Conservation (phyloP, 257 asterid genomes). For the Coffea eugenioides region DNA sequence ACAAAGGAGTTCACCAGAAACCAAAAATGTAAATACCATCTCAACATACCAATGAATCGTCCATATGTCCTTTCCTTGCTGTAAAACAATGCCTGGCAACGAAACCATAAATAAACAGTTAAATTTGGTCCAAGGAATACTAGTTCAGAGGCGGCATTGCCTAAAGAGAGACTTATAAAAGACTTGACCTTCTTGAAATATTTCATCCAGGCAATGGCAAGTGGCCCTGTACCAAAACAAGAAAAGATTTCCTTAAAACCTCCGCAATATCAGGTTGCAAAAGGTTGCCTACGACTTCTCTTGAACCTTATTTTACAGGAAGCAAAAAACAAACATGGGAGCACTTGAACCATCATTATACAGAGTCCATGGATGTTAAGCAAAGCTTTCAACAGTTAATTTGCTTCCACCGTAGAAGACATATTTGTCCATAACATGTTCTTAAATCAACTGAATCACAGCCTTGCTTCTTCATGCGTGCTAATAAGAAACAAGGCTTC, state of each 20-base stretch:
- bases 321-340: background rate
- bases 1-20: background rate
- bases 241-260: background rate
- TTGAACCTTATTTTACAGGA: background rate
- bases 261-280: background rate
- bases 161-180: constrained; percentile 1
- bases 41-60: constrained; percentile 63
- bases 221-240: constrained; percentile 46
- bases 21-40: background rate
- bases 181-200: constrained; percentile 56
- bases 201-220: constrained; percentile 64
- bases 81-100: constrained; percentile 56
- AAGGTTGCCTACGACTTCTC: background rate
- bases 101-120: constrained; percentile 8
- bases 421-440: background rate
- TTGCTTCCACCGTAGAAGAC: background rate
- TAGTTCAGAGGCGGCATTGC: background rate
- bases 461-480: background rate
- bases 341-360: background rate
- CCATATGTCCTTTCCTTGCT: constrained; percentile 67
- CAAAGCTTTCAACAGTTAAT: background rate
- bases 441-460: background rate
- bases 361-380: background rate
- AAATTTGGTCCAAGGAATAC: background rate
- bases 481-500: background rate